Conservation (phyloP, 495 filamentous ascomycete genomes). For the Penicillium roqueforti region DNA sequence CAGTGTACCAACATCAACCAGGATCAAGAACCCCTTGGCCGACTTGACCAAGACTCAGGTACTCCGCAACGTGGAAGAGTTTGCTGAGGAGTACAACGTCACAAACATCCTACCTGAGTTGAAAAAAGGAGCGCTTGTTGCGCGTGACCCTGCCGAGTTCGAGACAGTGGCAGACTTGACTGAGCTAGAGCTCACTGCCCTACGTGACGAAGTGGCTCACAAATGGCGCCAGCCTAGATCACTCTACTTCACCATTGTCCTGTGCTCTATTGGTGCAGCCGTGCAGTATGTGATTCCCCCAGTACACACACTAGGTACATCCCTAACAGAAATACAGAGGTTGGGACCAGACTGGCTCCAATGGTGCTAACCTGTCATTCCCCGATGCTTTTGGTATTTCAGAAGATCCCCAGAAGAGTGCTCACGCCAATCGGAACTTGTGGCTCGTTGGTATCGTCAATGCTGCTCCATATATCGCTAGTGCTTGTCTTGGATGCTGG, state of each 20-base stretch:
- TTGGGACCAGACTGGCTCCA: constrained; percentile 73
- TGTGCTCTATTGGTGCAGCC: constrained; percentile 68
- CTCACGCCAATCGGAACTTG: constrained; percentile 33
- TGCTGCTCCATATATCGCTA: constrained; percentile 43
- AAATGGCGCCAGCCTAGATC: constrained; percentile 61
- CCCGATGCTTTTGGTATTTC: constrained; percentile 54
- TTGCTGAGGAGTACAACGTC: constrained; percentile 45
- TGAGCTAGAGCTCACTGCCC: constrained; percentile 46
- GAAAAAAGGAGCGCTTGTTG: constrained; percentile 60
- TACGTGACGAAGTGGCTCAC: constrained; percentile 56
- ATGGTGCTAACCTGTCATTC: constrained; percentile 65
- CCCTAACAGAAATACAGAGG: constrained; percentile 32
- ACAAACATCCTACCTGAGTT: constrained; percentile 46
- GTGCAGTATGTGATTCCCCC: constrained; percentile 47
- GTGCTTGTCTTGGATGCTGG: constrained; percentile 52
- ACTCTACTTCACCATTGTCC: constrained; percentile 65
- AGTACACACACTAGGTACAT: neutral
- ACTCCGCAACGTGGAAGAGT: constrained; percentile 53
- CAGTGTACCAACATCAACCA: constrained; percentile 17
- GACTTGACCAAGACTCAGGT: constrained; percentile 48
- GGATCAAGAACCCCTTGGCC: constrained; percentile 61
- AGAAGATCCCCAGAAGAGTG: constrained; percentile 22
- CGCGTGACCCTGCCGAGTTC: constrained; percentile 54
- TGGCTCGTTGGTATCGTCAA: constrained; percentile 64
- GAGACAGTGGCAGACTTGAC: constrained; percentile 55